Base-by-base conservation (phyloP, 371 early-diverging fungal species). In the Syncephalis plumigaleata region DNA sequence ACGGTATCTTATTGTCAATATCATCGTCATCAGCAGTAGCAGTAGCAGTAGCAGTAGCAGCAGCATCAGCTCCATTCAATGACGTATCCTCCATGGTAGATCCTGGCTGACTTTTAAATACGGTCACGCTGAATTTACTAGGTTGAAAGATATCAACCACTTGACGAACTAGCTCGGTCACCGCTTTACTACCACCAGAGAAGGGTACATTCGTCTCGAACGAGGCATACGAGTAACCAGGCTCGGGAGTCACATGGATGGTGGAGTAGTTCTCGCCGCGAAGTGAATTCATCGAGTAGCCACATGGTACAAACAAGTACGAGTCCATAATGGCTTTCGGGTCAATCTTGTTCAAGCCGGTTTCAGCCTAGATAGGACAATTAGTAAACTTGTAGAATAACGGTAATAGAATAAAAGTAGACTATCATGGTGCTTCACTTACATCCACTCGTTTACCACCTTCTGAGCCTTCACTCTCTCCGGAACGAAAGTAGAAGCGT, bases 211-310 rank as follows among this genome's bases (percentile, higher is more conserved):
- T 89, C 43, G 89, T 86, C 65, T 94, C 95, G 59, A 94, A 91
- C 37, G 87, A 86, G 31, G 95, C 95, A 56, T 92, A 94, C n/a
- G 92, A 91, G 76, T 90, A 94, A 52, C 73, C 66, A 18, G 73
- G 78, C 63, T 94, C 95, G n/a, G 95, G 95, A n/a, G 95, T 94
- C n/a, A 94, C 93, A 55, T 94, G 95, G 60, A 91, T 81, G n/a
- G 85, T 91, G 59, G 74, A 92, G 64, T 92, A 94, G 51, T 81
- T 72, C 36, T 73, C 79, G 11, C 68, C 63, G 50, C 70, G 73
- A n/a, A 92, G 60, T 2, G 84, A 91, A 56, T 94, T 92, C 55
- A 84, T 71, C 13, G 91, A 91, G 58, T 87, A 92, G 5, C 95
- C 93, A 58, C 93, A 92, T 3, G 95, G 95, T 39, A 81, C 74